Conservation (phyloP, 202 grass and related monocot species). For the Cymbopogon flexuosus region DNA sequence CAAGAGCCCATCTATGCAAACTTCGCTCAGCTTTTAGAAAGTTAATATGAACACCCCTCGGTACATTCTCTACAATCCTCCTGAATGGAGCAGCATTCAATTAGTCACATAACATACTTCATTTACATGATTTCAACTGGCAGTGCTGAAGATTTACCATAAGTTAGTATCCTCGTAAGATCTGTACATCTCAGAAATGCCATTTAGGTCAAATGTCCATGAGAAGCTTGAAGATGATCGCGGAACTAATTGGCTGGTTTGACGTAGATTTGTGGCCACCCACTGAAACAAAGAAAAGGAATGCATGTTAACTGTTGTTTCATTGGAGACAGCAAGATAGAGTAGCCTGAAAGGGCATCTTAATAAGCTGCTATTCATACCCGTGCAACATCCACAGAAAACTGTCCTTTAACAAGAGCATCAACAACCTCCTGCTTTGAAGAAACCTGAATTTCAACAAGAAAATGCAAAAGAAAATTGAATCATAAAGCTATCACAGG, state of each 20-base stretch:
- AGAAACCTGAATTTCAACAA: slow-evolving; percentile 48
- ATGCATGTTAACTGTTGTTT: not conserved
- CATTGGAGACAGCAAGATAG: slow-evolving; percentile 11
- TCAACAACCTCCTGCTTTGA: slow-evolving; percentile 73
- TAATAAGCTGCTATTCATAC: slow-evolving; percentile 34
- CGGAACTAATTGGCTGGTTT: slow-evolving; percentile 40
- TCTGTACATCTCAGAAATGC: slow-evolving; percentile 89
- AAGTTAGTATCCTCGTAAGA: slow-evolving; percentile 95
- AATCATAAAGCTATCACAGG: not conserved
- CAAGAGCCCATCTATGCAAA: slow-evolving; percentile 97
- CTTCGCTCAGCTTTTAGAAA: slow-evolving; percentile 98
- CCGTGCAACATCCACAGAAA: slow-evolving; percentile 78
- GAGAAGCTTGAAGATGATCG: slow-evolving; percentile 49
- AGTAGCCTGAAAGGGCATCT: not conserved
- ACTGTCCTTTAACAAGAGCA: slow-evolving; percentile 60
- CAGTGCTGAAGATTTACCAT: slow-evolving; percentile 44
- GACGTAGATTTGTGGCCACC: slow-evolving; percentile 76
- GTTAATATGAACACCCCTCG: slow-evolving; percentile 76
- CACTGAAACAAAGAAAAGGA: slow-evolving; percentile 53
- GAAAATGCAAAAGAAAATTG: slow-evolving; percentile 11
- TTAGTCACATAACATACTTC: not conserved
- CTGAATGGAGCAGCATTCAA: slow-evolving; percentile 23
- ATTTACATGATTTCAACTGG: not conserved
- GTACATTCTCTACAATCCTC: slow-evolving; percentile 85
- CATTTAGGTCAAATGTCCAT: slow-evolving; percentile 82